Percentiles rank a stretch among this genome's conserved stretches.
These are phyloP conservation scores for Artemisia annua DNA, from an alignment of 129 eudicot species.

Conservation along the genomic window DNA sequence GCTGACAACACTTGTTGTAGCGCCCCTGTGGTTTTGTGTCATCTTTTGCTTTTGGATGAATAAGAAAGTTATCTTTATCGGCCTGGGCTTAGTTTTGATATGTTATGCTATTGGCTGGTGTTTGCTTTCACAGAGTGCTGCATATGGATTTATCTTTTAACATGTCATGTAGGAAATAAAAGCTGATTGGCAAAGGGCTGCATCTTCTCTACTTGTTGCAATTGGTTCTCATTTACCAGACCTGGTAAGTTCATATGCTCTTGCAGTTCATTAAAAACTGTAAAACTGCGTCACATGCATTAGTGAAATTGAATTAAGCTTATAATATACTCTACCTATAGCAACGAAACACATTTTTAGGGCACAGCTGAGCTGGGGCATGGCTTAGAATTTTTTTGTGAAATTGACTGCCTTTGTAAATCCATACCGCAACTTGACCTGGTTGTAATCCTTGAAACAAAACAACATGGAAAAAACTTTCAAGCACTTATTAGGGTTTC, in stretches of 20 bases:
- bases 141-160: slow-evolving; percentile 12
- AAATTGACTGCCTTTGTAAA: not conserved
- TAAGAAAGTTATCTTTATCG: not conserved
- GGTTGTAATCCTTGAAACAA: slow-evolving; percentile 17
- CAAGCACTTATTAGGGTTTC: slow-evolving; percentile 6
- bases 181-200: slow-evolving; percentile 99
- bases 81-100: not conserved
- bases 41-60: no score
- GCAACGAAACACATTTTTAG: not conserved
- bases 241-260: slow-evolving; percentile 56
- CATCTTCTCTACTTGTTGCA: slow-evolving; percentile 87
- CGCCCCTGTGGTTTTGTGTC: no score
- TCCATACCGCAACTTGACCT: not conserved
- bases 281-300: not conserved
- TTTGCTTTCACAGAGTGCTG: slow-evolving; percentile 6
- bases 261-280: slow-evolving; percentile 4
- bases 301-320: slow-evolving; percentile 4
- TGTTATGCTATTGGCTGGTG: slow-evolving; percentile 4
- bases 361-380: no score
- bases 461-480: slow-evolving; percentile 11
- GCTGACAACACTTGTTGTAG: no score
- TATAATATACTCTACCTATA: not conserved
- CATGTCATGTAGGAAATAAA: slow-evolving; percentile 61
- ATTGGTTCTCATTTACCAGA: slow-evolving; percentile 94
- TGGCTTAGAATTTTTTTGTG: slow-evolving; percentile 1